Percentiles rank a stretch among this genome's conserved stretches.
Evolutionary conservation across 192 early-diverging fungal species (phyloP).

Genomic region (Coemansia sp.): DNA sequence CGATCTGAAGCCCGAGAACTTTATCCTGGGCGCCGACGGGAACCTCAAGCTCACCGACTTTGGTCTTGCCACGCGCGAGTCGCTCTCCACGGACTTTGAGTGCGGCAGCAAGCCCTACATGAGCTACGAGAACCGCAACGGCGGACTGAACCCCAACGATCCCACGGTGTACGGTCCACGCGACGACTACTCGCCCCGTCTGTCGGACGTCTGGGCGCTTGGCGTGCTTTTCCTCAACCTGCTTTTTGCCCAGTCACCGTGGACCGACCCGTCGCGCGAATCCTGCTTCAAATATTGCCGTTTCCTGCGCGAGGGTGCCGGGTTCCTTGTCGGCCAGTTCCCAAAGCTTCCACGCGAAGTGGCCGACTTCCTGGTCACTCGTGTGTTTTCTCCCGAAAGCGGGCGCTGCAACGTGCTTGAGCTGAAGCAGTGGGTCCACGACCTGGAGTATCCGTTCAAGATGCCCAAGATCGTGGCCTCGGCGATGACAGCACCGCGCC

Average conservation of each 20-base stretch:
- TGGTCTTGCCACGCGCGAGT: conserved; percentile 84
- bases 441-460: conserved; percentile 47
- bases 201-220: conserved; percentile 72
- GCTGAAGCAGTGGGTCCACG: conserved; percentile 56
- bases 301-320: conserved; percentile 61
- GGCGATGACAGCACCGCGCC: not conserved
- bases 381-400: conserved; percentile 62
- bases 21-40: conserved; percentile 63
- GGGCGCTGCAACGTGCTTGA: conserved; percentile 57
- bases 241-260: conserved; percentile 70
- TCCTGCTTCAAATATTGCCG: conserved; percentile 62
- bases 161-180: conserved; percentile 53
- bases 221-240: conserved; percentile 74
- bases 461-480: conserved; percentile 12
- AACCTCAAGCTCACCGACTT: conserved; percentile 89
- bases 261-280: conserved; percentile 64
- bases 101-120: conserved; percentile 81
- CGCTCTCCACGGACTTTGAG: conserved; percentile 79
- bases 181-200: conserved; percentile 60
- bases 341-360: conserved; percentile 60
- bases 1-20: conserved; percentile 86
- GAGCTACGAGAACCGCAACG: conserved; percentile 65
- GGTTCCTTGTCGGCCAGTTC: conserved; percentile 61
- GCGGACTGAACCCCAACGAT: conserved; percentile 48
- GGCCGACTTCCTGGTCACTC: conserved; percentile 61